Evolutionary conservation across 495 filamentous ascomycete species (phyloP), one percentile per base, ranked within the genome.

Genomic region (Rostrohypoxylon terebratum): DNA sequence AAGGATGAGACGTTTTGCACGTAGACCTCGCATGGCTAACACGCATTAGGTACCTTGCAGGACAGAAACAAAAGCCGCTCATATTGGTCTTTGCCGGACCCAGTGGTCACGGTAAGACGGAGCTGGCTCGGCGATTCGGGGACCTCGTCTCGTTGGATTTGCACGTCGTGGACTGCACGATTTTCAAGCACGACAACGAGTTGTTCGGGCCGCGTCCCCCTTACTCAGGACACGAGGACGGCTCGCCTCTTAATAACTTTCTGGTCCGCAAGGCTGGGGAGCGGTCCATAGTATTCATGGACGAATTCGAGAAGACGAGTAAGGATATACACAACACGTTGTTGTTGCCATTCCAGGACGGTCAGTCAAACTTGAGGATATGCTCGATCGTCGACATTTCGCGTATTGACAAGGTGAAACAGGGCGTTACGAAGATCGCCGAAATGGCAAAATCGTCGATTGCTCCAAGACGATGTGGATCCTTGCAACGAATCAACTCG

Each of bases 271-370:
- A 85, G 33, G 68, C 68, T 8, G 83, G 81, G 10, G 20, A 79
- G 54, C 68, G 77, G 20, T 78, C 75, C 21, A 80, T 89, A 8
- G 83, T 89, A 5, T 88, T 88, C 61, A 68, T 89, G 20, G 87
- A 89, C 59, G 86, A 89, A 58, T 88, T 89, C 45, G 87, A 90
- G 40, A 89, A 89, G 76, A 87, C 86, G 14, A 82, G 75, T 6
- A 18, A 76, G 1, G 80, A 82, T 2, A 79, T 86, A 16, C 80
- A 80, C 8, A 63, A 83, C 25, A 75, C 84, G 6, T 72, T 87
- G 23, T 69, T 87, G 0, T 53, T 84, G 11, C 82, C 83, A 1
- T 86, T 87, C 60, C 78, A 85, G 14, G 78, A 80, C 58, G 81
- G 81, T 83, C 66, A 36, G 72, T 58, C 18, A 16, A 16, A 38